These are phyloP conservation scores for Tuber umbilicatum DNA, from an alignment of 495 filamentous ascomycete species.

Conservation along the genomic window DNA sequence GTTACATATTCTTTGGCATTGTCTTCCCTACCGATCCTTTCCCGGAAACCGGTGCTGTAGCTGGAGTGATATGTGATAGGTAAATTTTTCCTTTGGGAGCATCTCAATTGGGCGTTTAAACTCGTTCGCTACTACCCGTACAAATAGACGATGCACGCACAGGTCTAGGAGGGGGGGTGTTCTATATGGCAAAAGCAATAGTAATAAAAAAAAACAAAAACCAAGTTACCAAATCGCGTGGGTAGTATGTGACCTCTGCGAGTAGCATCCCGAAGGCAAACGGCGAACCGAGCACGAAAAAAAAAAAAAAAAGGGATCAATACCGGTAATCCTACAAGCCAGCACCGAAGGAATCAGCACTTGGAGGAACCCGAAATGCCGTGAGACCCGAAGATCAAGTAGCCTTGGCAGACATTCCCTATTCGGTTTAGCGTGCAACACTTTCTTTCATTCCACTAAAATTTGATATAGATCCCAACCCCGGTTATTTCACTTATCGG, in stretches of 20 bases:
- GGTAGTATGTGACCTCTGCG: not conserved
- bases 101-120: not conserved
- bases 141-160: not conserved
- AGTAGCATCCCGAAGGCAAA: not conserved
- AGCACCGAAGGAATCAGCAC: not conserved
- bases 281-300: not conserved
- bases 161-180: not conserved
- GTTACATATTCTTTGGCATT: not conserved
- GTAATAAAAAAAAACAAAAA: not conserved
- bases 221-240: not conserved
- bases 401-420: not conserved
- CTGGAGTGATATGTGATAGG: not conserved
- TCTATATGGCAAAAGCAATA: not conserved
- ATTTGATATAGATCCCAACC: not conserved
- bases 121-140: too few species aligned
- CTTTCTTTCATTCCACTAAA: not conserved
- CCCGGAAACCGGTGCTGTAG: not conserved
- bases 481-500: not conserved
- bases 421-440: not conserved
- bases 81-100: not conserved
- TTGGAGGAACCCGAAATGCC: not conserved
- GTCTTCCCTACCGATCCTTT: not conserved
- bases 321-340: not conserved
- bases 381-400: not conserved
- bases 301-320: not conserved